Percentiles rank a stretch among this genome's conserved stretches.
phyloP scores from a whole-genome alignment of 1,284 basidiomycete genomes.

The Fomes fomentarius region DNA sequence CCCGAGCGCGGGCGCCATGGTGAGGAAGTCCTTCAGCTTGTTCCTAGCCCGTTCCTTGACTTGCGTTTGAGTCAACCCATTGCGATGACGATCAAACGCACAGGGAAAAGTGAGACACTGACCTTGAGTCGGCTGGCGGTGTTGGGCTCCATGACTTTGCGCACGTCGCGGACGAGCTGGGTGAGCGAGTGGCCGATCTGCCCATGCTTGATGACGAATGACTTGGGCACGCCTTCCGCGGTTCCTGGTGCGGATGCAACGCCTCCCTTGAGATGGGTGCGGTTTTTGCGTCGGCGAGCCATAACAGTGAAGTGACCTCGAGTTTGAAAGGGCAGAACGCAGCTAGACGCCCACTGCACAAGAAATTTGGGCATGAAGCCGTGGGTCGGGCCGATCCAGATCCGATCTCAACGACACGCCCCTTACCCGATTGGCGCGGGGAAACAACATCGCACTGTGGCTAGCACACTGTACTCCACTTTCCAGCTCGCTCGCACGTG shows the following conservation, averaged over 20 bases:
- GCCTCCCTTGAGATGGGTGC: constrained; percentile 81
- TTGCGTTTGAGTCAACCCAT: constrained; percentile 28
- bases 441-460: no score
- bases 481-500: no score
- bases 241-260: constrained; percentile 36
- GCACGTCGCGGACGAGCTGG: constrained; percentile 89
- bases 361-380: constrained; percentile 14
- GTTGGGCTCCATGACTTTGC: constrained; percentile 98
- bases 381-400: constrained; percentile 13
- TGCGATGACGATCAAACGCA: background rate
- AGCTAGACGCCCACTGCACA: constrained; percentile 5
- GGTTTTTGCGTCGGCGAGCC: constrained; percentile 82
- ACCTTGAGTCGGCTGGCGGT: constrained; percentile 91
- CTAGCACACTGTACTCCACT: no score
- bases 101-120: constrained; percentile 30
- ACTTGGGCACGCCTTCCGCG: constrained; percentile 60
- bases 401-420: background rate
- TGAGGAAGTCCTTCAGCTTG: constrained; percentile 93
- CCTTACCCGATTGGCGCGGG: background rate
- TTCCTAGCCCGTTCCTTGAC: constrained; percentile 88
- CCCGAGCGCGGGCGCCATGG: constrained; percentile 89
- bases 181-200: constrained; percentile 87
- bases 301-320: constrained; percentile 40
- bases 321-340: background rate
- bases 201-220: constrained; percentile 94